Evolutionary conservation across 768 basidiomycete species (phyloP).

Genomic region (Mycena polygramma): DNA sequence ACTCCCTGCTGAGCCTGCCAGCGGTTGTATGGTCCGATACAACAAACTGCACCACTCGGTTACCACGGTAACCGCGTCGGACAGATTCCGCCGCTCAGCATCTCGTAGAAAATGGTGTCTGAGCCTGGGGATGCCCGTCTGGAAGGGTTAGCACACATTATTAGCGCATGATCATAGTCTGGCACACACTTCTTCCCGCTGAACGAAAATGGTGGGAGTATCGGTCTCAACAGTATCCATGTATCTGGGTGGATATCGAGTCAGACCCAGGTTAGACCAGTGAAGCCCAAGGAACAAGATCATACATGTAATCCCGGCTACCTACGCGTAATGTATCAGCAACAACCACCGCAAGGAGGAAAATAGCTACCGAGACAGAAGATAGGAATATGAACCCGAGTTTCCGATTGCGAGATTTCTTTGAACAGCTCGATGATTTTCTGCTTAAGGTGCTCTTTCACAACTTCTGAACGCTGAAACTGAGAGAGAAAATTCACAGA

Average conservation of each 20-base stretch:
- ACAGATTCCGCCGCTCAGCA: slow-evolving; percentile 30
- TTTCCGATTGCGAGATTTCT: neutral
- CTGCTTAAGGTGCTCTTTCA: slow-evolving; percentile 2
- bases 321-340: slow-evolving; percentile 4
- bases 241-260: slow-evolving; percentile 5
- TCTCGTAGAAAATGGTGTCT: slow-evolving; percentile 19
- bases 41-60: slow-evolving; percentile 19
- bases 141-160: neutral
- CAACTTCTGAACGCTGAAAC: slow-evolving; percentile 24
- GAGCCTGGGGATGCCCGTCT: slow-evolving; percentile 33
- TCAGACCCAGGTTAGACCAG: neutral
- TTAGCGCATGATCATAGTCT: neutral
- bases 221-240: slow-evolving; percentile 13
- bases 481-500: neutral
- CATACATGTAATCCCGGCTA: slow-evolving; percentile 34
- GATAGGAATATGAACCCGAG: slow-evolving; percentile 20
- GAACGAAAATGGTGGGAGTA: slow-evolving; percentile 6
- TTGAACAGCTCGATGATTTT: slow-evolving; percentile 19
- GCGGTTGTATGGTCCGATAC: neutral
- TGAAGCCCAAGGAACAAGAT: no score
- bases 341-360: neutral
- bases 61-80: slow-evolving; percentile 12
- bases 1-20: neutral
- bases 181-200: slow-evolving; percentile 23
- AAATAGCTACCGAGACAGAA: slow-evolving; percentile 29